A percentile compares a stretch with the other conserved stretches of the same genome.
phyloP scores from a whole-genome alignment of 78 protist species.

The Reticulomyxa filosa region DNA sequence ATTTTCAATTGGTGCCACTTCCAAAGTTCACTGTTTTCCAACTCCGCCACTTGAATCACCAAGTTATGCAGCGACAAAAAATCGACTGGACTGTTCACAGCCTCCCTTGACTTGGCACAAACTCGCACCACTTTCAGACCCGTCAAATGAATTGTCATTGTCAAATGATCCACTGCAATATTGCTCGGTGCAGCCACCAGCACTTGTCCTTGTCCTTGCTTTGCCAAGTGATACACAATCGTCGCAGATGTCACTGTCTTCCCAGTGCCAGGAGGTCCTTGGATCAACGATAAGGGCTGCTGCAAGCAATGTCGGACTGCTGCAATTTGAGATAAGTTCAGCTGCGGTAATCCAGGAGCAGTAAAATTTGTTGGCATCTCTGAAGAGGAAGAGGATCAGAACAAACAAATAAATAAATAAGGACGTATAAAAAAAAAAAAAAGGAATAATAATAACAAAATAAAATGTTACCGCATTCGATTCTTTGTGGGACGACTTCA shows the following conservation, averaged over 20 bases:
- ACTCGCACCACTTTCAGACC: conserved; percentile 89
- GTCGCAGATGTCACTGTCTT: conserved; percentile 93
- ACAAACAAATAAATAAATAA: too few species aligned
- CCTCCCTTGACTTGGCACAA: conserved; percentile 83
- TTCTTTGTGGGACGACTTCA: conserved; percentile 34
- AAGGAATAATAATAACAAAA: too few species aligned
- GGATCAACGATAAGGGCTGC: conserved; percentile 73
- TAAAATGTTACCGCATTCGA: too few species aligned
- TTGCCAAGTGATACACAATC: conserved; percentile 76
- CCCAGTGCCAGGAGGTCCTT: conserved; percentile 97
- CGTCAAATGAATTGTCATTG: conserved; percentile 32
- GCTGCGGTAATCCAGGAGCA: conserved; percentile 62
- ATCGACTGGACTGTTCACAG: conserved; percentile 58
- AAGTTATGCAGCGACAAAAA: conserved; percentile 80
- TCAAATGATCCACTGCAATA: conserved; percentile 92
- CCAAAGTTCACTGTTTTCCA: conserved; percentile 33
- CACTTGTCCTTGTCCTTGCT: conserved; percentile 42
- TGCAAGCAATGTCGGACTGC: conserved; percentile 63
- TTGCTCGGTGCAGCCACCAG: conserved; percentile 95
- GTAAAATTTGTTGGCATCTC: conserved; percentile 34
- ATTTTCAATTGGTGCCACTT: conserved; percentile 63
- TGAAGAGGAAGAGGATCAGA: too few species aligned
- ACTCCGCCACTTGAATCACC: conserved; percentile 26
- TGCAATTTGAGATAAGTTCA: conserved; percentile 64
- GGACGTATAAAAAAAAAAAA: too few species aligned